Percentiles rank a stretch among this genome's conserved stretches.
phyloP scores from a whole-genome alignment of 179 eudicot species.

The Beta corolliflora region DNA sequence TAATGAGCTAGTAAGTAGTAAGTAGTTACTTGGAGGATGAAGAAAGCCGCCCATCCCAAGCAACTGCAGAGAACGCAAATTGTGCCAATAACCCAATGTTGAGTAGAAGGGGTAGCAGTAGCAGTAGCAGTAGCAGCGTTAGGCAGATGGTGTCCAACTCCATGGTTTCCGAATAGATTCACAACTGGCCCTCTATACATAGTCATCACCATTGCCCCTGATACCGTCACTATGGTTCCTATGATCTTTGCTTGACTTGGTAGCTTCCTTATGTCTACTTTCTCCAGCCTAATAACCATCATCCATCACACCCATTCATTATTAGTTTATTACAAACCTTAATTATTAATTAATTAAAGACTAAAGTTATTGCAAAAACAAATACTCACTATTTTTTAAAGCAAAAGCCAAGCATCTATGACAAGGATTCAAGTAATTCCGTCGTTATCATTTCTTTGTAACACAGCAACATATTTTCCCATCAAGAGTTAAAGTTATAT shows the following conservation, averaged over 20 bases:
- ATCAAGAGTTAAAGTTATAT: no score
- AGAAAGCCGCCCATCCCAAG: constrained; percentile 72
- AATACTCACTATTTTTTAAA: background rate
- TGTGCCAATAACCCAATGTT: constrained; percentile 68
- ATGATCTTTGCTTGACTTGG: constrained; percentile 69
- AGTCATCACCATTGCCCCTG: constrained; percentile 92
- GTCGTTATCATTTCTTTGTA: no score
- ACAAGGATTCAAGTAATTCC: no score
- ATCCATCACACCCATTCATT: background rate
- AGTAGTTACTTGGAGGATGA: constrained; percentile 64
- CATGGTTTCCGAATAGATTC: constrained; percentile 46
- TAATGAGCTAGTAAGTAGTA: no score
- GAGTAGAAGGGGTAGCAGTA: constrained; percentile 32
- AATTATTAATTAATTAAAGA: background rate
- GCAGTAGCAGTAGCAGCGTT: constrained; percentile 17
- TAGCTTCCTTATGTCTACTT: constrained; percentile 59
- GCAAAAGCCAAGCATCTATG: no score
- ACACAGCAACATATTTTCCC: no score
- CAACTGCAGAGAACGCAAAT: constrained; percentile 57
- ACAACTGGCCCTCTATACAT: constrained; percentile 80
- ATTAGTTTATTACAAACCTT: no score
- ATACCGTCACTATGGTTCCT: constrained; percentile 74
- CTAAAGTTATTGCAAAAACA: background rate
- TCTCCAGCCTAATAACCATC: constrained; percentile 69
- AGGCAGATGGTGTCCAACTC: constrained; percentile 19